Evolutionary conservation across 2,329 filamentous ascomycete species (phyloP).

Genomic region (Nectriaceae sp.): DNA sequence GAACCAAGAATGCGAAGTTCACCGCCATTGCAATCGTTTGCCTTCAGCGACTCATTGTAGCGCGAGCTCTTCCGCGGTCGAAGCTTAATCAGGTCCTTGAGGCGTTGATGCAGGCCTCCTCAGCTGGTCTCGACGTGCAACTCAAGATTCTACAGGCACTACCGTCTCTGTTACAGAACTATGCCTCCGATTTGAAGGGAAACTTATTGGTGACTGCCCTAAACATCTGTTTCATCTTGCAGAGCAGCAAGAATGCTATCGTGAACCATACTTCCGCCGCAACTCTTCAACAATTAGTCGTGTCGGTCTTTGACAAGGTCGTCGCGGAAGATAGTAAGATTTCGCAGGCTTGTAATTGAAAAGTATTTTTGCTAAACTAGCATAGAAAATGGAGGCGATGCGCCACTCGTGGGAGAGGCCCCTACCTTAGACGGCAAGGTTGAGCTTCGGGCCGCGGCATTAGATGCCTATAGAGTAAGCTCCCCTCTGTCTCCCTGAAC

Average conservation of each 20-base stretch:
- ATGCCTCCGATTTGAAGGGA: slow-evolving; percentile 77
- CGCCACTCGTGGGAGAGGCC: slow-evolving; percentile 65
- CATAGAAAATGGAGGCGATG: slow-evolving; percentile 48
- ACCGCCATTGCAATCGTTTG: slow-evolving; percentile 85
- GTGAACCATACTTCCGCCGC: slow-evolving; percentile 95
- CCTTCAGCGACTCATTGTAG: slow-evolving; percentile 84
- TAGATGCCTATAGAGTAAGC: slow-evolving; percentile 79
- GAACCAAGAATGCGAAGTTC: slow-evolving; percentile 87
- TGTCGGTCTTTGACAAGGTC: slow-evolving; percentile 92
- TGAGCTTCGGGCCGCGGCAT: slow-evolving; percentile 71
- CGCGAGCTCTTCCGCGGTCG: slow-evolving; percentile 74
- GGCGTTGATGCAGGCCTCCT: slow-evolving; percentile 83
- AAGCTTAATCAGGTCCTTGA: slow-evolving; percentile 85
- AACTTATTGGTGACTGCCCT: slow-evolving; percentile 79
- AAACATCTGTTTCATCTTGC: slow-evolving; percentile 88
- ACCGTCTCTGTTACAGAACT: slow-evolving; percentile 88
- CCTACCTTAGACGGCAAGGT: slow-evolving; percentile 65
- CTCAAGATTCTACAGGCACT: slow-evolving; percentile 93
- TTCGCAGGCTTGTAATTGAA: not conserved
- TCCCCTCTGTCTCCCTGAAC: not conserved
- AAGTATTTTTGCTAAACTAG: slow-evolving; percentile 15
- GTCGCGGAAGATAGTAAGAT: slow-evolving; percentile 74
- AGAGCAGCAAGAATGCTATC: slow-evolving; percentile 88
- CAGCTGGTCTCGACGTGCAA: slow-evolving; percentile 82
- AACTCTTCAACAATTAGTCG: slow-evolving; percentile 92